These are phyloP conservation scores for Astrothelium macrocarpum DNA, from an alignment of 495 filamentous ascomycete genomes.

Conservation along the genomic window DNA sequence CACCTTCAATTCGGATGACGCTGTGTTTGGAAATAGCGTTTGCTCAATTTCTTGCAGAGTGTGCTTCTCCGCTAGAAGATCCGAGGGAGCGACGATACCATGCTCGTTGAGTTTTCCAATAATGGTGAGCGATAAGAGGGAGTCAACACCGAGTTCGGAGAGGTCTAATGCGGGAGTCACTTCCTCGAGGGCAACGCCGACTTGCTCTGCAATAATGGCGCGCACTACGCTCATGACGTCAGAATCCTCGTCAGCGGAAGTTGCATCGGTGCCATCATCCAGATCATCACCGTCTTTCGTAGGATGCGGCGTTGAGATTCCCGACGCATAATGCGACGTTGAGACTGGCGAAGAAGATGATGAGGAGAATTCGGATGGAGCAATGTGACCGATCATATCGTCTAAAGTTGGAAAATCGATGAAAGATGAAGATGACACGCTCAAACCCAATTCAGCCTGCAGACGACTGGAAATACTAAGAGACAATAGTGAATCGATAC, in stretches of 20 bases:
- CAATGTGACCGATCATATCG: constrained; percentile 22
- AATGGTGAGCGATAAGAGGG: constrained; percentile 43
- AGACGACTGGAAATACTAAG: constrained; percentile 36
- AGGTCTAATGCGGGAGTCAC: constrained; percentile 40
- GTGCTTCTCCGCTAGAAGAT: constrained; percentile 6
- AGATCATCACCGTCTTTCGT: constrained; percentile 28
- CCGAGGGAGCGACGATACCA: constrained; percentile 29
- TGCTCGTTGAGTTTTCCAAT: constrained; percentile 47
- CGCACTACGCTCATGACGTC: constrained; percentile 40
- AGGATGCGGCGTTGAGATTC: constrained; percentile 25
- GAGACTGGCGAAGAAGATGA: constrained; percentile 48
- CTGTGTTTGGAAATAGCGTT: constrained; percentile 15
- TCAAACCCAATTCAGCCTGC: constrained; percentile 38
- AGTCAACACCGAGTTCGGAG: constrained; percentile 44
- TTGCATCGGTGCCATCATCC: constrained; percentile 18
- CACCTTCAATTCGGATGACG: constrained; percentile 15
- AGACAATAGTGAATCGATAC: constrained; percentile 46
- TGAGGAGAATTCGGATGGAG: constrained; percentile 13
- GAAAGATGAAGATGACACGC: constrained; percentile 9
- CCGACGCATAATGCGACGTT: no score
- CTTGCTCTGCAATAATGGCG: constrained; percentile 56
- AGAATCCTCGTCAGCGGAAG: constrained; percentile 23
- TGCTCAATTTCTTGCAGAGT: constrained; percentile 21
- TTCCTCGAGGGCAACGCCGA: constrained; percentile 56
- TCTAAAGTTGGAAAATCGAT: constrained; percentile 45